These are phyloP conservation scores for Nicotiana sylvestris DNA, from an alignment of 257 asterid species.

Conservation along the genomic window DNA sequence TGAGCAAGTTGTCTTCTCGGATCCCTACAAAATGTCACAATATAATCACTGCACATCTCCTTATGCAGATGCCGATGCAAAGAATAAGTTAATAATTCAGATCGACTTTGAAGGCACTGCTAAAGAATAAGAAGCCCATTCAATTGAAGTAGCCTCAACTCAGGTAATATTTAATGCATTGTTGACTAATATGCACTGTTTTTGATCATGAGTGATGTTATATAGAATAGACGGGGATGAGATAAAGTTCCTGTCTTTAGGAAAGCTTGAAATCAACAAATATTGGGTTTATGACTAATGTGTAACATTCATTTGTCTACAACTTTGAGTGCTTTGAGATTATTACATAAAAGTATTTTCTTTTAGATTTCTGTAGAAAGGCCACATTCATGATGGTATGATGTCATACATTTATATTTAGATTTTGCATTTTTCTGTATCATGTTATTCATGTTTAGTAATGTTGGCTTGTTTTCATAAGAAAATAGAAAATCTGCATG, in stretches of 20 bases:
- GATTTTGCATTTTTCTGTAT: neutral
- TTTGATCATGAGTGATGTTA: neutral
- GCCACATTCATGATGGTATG: constrained; percentile 27
- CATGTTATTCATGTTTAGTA: neutral
- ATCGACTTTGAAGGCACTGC: too few species aligned
- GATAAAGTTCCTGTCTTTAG: neutral
- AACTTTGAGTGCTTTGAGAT: neutral
- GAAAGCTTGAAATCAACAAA: neutral
- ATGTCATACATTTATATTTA: neutral
- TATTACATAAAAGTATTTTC: neutral
- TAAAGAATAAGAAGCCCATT: too few species aligned
- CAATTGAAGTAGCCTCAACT: too few species aligned
- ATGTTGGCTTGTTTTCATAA: neutral
- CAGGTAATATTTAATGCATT: too few species aligned
- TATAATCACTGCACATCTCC: constrained; percentile 82
- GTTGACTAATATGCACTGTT: too few species aligned
- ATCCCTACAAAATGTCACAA: constrained; percentile 82
- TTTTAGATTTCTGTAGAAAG: constrained; percentile 17
- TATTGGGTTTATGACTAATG: constrained; percentile 1
- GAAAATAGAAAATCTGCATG: neutral
- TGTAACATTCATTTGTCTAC: neutral
- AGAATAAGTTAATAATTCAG: constrained; percentile 3
- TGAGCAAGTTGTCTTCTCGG: constrained; percentile 92
- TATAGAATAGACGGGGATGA: neutral
- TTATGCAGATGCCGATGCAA: constrained; percentile 77